Percentiles rank a stretch among this genome's conserved stretches.
These are phyloP conservation scores for Lagenaria siceraria DNA, from an alignment of 306 rosid species.

Conservation along the genomic window DNA sequence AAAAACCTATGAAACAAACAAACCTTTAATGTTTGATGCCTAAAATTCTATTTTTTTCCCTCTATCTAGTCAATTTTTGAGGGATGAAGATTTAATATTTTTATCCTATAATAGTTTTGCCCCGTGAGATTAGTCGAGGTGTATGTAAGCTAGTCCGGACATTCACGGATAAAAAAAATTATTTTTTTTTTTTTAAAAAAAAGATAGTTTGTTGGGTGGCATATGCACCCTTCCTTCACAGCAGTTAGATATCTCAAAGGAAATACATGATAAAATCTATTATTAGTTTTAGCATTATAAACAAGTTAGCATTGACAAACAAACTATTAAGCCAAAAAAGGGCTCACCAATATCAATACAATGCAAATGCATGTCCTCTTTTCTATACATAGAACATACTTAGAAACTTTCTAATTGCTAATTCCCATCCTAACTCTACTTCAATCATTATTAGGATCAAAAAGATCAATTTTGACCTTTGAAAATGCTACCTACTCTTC, in stretches of 20 bases:
- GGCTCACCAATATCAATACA: not conserved
- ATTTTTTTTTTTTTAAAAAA: no score
- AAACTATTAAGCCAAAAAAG: not conserved
- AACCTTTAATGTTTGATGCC: no score
- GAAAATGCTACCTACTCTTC: constrained; percentile 3
- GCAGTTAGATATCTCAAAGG: not conserved
- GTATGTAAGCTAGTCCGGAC: no score
- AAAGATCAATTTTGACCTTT: not conserved
- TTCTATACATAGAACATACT: not conserved
- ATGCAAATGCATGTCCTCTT: not conserved
- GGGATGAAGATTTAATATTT: no score
- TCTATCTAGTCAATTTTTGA: no score
- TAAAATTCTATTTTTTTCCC: no score
- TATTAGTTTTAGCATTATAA: constrained; percentile 5
- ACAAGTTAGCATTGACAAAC: constrained; percentile 14
- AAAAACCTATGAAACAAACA: no score
- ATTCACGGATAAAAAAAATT: no score
- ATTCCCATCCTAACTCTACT: constrained; percentile 7
- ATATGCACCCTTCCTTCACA: no score
- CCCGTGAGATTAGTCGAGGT: no score
- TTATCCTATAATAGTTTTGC: no score
- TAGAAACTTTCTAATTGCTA: not conserved
- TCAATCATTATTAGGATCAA: not conserved
- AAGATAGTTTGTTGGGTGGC: no score
- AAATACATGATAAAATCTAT: not conserved